Percentiles rank a stretch among this genome's conserved stretches.
These are phyloP conservation scores for Nyctanthes arbortristis DNA, from an alignment of 257 asterid genomes.

Conservation along the genomic window DNA sequence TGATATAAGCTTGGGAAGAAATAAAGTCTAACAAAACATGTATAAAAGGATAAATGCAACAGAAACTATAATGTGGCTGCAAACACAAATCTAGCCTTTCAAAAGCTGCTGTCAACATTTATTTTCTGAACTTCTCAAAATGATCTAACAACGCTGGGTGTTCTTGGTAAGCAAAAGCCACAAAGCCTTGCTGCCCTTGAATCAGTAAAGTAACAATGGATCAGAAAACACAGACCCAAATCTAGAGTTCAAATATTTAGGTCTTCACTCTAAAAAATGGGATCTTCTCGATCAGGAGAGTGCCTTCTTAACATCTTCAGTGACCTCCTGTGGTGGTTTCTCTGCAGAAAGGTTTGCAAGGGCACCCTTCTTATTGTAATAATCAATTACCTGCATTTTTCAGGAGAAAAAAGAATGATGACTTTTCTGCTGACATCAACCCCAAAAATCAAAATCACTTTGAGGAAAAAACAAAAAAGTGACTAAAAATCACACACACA, in stretches of 20 bases:
- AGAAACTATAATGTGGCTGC: neutral
- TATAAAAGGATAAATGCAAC: neutral
- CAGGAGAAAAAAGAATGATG: neutral
- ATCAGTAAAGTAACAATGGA: conserved; percentile 19
- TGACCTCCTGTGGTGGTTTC: conserved; percentile 66
- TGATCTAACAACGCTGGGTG: conserved; percentile 12
- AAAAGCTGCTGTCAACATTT: conserved; percentile 2
- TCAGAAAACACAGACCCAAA: conserved; percentile 19
- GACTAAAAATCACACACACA: too few relatives aligned
- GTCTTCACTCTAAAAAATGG: conserved; percentile 19
- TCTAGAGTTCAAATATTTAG: conserved; percentile 16
- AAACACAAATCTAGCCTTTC: neutral
- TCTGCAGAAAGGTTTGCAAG: conserved; percentile 74
- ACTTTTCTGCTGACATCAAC: neutral
- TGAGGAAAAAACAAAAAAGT: too few relatives aligned
- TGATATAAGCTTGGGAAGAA: too few relatives aligned
- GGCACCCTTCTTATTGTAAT: conserved; percentile 55
- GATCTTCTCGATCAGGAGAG: conserved; percentile 41
- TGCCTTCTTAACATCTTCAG: conserved; percentile 60
- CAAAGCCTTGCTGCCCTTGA: conserved; percentile 18
- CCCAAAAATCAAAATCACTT: neutral
- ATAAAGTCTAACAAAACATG: neutral
- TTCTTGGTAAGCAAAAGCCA: conserved; percentile 16
- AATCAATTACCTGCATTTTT: conserved; percentile 58
- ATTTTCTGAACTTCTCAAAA: conserved; percentile 1